These are phyloP conservation scores for Starmerella asiatica DNA, from an alignment of 805 yeast genomes.

Conservation along the genomic window DNA sequence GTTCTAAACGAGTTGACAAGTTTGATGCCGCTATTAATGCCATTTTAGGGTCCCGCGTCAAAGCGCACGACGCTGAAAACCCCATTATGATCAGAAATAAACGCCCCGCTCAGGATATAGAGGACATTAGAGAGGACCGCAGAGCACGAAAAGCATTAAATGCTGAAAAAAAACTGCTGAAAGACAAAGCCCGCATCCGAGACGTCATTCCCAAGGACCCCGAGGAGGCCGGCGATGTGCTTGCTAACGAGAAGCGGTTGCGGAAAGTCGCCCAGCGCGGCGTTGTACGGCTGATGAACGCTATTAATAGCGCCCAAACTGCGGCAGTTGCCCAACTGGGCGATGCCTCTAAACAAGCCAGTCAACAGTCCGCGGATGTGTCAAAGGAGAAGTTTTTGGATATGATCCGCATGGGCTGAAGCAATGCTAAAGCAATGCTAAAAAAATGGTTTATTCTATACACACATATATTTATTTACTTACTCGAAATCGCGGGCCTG, in stretches of 20 bases:
- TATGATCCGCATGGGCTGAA: constrained; percentile 44
- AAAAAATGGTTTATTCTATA: too few species aligned
- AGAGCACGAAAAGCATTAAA: constrained; percentile 62
- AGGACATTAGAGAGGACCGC: constrained; percentile 65
- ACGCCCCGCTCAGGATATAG: constrained; percentile 58
- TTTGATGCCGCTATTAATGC: constrained; percentile 78
- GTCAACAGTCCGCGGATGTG: constrained; percentile 47
- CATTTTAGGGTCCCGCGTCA: constrained; percentile 68
- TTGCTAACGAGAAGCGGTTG: constrained; percentile 55
- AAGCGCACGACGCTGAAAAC: constrained; percentile 77
- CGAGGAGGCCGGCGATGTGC: constrained; percentile 41
- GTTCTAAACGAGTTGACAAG: constrained; percentile 20
- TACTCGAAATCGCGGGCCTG: constrained; percentile 58
- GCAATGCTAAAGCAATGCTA: too few species aligned
- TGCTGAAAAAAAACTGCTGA: constrained; percentile 54
- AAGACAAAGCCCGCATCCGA: constrained; percentile 54
- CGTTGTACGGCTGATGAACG: constrained; percentile 72
- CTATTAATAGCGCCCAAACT: constrained; percentile 65
- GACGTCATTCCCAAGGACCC: constrained; percentile 49
- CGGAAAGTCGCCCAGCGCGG: constrained; percentile 80
- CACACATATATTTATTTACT: constrained; percentile 1
- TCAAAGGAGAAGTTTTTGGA: constrained; percentile 84
- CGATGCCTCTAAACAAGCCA: constrained; percentile 28
- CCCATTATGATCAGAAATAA: constrained; percentile 81
- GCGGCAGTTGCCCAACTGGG: constrained; percentile 30